Evolutionary conservation across 2,329 filamentous ascomycete species (phyloP), one percentile per base, ranked within the genome.

Genomic region (Arthrobotrys pseudoclavata): DNA sequence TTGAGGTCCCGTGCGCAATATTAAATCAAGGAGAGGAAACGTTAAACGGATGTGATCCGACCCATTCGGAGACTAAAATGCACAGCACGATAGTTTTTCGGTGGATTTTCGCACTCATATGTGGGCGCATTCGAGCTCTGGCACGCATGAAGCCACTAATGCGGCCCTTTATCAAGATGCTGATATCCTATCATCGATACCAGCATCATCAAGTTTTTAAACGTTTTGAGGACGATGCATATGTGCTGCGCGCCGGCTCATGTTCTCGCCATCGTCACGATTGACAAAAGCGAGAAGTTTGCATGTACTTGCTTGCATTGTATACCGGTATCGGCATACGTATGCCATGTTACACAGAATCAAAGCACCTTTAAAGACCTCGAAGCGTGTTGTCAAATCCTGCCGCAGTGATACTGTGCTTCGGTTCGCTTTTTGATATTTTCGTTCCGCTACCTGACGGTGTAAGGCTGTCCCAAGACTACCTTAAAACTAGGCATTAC

Each of bases 101-200:
- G 55, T 60, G 34, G 55, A 24, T 60, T 60, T 60, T 60, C 55
- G 55, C 55, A 60, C 55, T 60, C n/a, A 60, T 42, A 42, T 60
- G 34, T 42, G 55, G 20, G 55, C 34, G 55, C 55, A 26, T 60
- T 60, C 34, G 55, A 60, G 55, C 34, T 60, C 55, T 60, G 34
- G 55, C 55, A 60, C 34, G 55, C 55, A 42, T 42, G 42, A 60
- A 24, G 31, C 34, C 55, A 29, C 55, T 60, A 60, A 60, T 60
- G 55, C 55, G 34, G 42, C 55, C 34, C 55, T 40, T 60, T 60
- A 60, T 60, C 55, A 26, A 40, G 55, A 60, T 60, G 34, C 10
- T 60, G 55, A 40, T 29, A 42, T 60, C 55, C 55, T 60, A 60
- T 60, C 55, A 60, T 60, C 34, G 29, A 37, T 55, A 55, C 52